Evolutionary conservation across 768 basidiomycete genomes (phyloP), one percentile per base, ranked within the genome.

Genomic region (Boletus insuetus): DNA sequence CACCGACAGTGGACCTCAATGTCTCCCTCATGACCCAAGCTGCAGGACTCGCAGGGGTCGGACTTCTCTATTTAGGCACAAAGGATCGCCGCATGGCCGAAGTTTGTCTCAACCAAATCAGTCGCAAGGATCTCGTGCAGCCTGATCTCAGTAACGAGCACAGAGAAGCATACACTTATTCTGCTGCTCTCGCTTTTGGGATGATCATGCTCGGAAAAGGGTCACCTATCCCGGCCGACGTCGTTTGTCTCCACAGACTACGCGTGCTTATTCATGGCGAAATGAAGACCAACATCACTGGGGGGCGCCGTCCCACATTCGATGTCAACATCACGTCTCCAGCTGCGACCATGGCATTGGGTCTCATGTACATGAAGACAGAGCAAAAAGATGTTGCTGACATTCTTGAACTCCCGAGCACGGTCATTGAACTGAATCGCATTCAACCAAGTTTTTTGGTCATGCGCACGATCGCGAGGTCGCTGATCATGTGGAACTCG

Each of bases 161-260:
- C 67, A 84, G 91, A 38, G 97, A 98, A 66, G 87, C 94, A 1
- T 98, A 98, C 66, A 89, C 94, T 0, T 87, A 91, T 59, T 82
- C 92, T 3, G 85, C 93, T 3, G 92, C 91, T 10, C 80, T 97
- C 31, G 87, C 91, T 1, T 97, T 97, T 65, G 97, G 97, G 6
- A 90, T 97, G 85, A 88, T 96, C 71, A 96, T 98, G 89, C 81
- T 98, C 16, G 95, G 92, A 7, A 86, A 86, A 62, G 95, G 97
- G 2, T 79, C 83, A 0, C 77, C 79, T 9, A 85, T 87, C 34
- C 89, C 89, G 2, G 91, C 91, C 1, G 95, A 97, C 60, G 71
- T 85, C 54, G 76, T 78, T 12, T 75, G 91, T 46, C 72, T 95
- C 17, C 78, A 81, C 32, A 83, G 86, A 26, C 72, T 98, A 44